Conservation (phyloP, 1,284 basidiomycete genomes). For the Spongiforma sp. region DNA sequence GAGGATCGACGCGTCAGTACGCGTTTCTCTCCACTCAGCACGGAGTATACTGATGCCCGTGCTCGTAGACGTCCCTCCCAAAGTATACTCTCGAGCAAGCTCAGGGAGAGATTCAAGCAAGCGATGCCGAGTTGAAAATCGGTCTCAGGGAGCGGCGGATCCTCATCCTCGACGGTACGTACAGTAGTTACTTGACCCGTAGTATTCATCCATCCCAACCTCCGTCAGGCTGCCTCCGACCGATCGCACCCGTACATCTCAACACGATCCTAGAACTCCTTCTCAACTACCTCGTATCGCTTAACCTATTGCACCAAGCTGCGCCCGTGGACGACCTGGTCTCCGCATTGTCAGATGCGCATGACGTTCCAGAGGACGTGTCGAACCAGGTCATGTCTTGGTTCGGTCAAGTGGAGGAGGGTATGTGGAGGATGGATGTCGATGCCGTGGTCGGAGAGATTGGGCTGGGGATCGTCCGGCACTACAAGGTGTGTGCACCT, state of each 20-base stretch:
- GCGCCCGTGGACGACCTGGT: constrained; percentile 60
- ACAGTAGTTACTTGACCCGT: background rate
- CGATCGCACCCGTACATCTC: constrained; percentile 70
- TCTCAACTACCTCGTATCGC: constrained; percentile 70
- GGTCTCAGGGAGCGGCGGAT: constrained; percentile 71
- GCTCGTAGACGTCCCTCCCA: constrained; percentile 32
- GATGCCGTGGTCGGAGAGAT: constrained; percentile 65
- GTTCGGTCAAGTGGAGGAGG: constrained; percentile 70
- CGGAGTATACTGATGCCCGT: constrained; percentile 2
- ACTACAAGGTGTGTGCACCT: constrained; percentile 55
- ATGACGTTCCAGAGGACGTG: constrained; percentile 70
- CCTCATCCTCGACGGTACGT: constrained; percentile 70
- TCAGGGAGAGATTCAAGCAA: constrained; percentile 74
- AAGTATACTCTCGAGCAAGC: constrained; percentile 64
- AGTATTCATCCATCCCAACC: background rate
- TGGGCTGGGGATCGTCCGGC: constrained; percentile 72
- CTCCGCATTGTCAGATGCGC: constrained; percentile 67
- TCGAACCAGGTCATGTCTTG: constrained; percentile 75
- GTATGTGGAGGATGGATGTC: constrained; percentile 69
- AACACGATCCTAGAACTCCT: constrained; percentile 73
- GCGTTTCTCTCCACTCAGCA: background rate
- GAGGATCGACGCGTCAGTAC: constrained; percentile 45
- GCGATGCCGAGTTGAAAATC: constrained; percentile 70
- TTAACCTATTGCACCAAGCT: constrained; percentile 52
- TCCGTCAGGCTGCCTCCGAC: constrained; percentile 64